Evolutionary conservation across 257 asterid species (phyloP), one percentile per base, ranked within the genome.

Genomic region (Solanum appendiculatum): DNA sequence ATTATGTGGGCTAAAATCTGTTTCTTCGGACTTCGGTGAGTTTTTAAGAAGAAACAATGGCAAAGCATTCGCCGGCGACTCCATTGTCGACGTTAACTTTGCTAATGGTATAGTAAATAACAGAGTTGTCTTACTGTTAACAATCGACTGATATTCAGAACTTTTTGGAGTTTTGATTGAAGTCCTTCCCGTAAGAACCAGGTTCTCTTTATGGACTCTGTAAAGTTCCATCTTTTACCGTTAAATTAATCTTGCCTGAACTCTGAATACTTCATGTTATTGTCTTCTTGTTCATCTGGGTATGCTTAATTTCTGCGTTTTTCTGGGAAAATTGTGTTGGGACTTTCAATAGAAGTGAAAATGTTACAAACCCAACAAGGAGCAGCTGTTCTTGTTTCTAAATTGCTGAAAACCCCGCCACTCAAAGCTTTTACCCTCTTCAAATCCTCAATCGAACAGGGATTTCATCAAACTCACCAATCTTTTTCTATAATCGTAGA

Each of bases 341-440:
- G 3, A n/a, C 25, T 77, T 42, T 42, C 42, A 10, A 80, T 29
- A 29, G 27, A 15, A 18, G 10, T 31, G 60, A 80, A 80, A 80
- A 80, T 80, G 63, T n/a, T 64, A 31, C 87, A 42, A 39, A 85
- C 68, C 66, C 46, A 31, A 64, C 40, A 42, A 33, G 48, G 51
- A 69, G 51, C 87, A 29, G 48, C 69, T 29, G 25, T 42, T 69
- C 87, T 93, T 85, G 90, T 94, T 70, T 90, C 98, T 86, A 90
- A 87, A 86, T 85, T 94, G 87, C 87, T 92, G 84, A 95, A 95
- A 90, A 21, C 81, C 83, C 98, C 98, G 51, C 98, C 98, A 27
- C 85, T 86, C 87, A 89, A 86, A 86, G 93, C 98, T 68, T 85
- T 95, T 37, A 85, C 90, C 21, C 92, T 92, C 89, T 92, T 95